Percentiles rank a stretch among this genome's conserved stretches.
These are phyloP conservation scores for Harringtonia aguacate DNA, from an alignment of 2,329 filamentous ascomycete species.

Conservation along the genomic window DNA sequence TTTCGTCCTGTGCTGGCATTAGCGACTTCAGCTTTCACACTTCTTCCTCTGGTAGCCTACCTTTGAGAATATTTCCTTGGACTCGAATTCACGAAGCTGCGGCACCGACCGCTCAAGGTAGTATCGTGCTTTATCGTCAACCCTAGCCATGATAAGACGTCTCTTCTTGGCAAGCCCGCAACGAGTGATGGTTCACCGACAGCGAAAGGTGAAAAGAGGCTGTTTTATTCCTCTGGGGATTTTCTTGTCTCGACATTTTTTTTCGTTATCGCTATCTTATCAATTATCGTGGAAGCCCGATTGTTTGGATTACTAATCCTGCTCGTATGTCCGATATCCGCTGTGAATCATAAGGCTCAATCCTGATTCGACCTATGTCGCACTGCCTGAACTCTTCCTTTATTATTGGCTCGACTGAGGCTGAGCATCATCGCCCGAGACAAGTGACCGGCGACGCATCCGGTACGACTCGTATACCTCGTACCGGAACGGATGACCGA, in stretches of 20 bases:
- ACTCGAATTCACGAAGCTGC: conserved; percentile 83
- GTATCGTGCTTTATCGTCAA: conserved; percentile 89
- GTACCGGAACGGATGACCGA: too few species aligned
- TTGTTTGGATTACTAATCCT: background rate
- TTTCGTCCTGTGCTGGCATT: conserved; percentile 57
- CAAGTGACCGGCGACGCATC: too few species aligned
- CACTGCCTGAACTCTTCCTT: too few species aligned
- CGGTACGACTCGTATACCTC: too few species aligned
- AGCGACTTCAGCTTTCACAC: background rate
- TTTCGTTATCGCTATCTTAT: background rate
- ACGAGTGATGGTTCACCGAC: background rate
- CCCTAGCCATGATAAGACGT: conserved; percentile 57
- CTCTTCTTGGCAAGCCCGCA: background rate
- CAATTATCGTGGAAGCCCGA: background rate
- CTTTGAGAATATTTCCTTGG: conserved; percentile 81
- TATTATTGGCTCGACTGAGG: too few species aligned
- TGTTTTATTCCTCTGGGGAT: background rate
- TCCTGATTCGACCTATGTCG: too few species aligned
- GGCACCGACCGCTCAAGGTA: conserved; percentile 88
- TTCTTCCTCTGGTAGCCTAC: conserved; percentile 26
- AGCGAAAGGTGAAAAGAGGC: background rate
- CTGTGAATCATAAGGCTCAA: background rate
- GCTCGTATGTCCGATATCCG: too few species aligned
- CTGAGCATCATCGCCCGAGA: too few species aligned
- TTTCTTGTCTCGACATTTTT: background rate